Evolutionary conservation across 768 basidiomycete genomes (phyloP).

Genomic region (Rhizopogon salebrosus): DNA sequence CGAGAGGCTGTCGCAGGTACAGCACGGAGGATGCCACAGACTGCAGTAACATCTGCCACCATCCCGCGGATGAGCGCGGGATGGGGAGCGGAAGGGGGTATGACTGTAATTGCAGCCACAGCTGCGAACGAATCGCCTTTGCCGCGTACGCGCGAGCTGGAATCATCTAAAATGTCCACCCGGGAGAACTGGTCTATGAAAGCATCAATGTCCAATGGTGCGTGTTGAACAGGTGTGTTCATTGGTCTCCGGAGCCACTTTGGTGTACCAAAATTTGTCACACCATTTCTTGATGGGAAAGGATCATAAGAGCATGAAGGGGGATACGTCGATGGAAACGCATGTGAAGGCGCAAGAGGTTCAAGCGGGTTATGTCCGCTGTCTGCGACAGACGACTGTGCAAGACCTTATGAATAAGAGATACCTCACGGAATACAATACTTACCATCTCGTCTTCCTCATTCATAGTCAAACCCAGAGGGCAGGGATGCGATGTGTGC

Average conservation of each 20-base stretch:
- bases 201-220: not conserved
- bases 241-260: conserved; percentile 8
- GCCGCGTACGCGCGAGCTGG: not conserved
- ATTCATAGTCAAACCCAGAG: conserved; percentile 8
- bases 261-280: not conserved
- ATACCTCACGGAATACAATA: not conserved
- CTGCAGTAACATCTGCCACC: not conserved
- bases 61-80: conserved; percentile 10
- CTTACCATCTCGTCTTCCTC: conserved; percentile 7
- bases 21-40: conserved; percentile 1
- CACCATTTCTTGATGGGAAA: conserved; percentile 8
- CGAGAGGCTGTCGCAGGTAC: conserved; percentile 5
- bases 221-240: not conserved
- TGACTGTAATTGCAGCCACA: conserved; percentile 9
- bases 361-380: conserved; percentile 3
- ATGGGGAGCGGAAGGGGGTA: conserved; percentile 11
- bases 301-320: conserved; percentile 12
- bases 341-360: conserved; percentile 13
- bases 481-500: not conserved
- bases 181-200: conserved; percentile 8
- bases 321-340: conserved; percentile 19
- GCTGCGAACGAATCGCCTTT: conserved; percentile 1
- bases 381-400: not conserved
- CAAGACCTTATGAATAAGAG: not conserved
- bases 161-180: conserved; percentile 8